A percentile compares a stretch with the other conserved stretches of the same genome.
Evolutionary conservation across 768 basidiomycete species (phyloP).

Genomic region (Termitomyces sp.): DNA sequence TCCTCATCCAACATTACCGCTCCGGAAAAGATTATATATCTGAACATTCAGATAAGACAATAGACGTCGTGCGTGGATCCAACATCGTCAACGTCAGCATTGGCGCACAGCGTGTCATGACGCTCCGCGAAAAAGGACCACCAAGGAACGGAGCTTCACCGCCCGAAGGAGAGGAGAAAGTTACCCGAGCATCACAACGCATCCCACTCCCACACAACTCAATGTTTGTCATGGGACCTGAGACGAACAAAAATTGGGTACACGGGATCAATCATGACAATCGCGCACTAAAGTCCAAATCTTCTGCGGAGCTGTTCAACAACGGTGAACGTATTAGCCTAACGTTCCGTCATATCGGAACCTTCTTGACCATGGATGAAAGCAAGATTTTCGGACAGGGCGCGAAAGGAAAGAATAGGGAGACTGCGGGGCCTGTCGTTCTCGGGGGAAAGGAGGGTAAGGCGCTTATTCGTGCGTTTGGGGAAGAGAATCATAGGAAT

Average conservation of each 20-base stretch:
- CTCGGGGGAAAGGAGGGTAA: constrained; percentile 42
- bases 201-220: constrained; percentile 77
- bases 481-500: constrained; percentile 64
- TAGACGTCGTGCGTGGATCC: constrained; percentile 71
- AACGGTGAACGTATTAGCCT: constrained; percentile 69
- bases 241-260: constrained; percentile 70
- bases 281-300: constrained; percentile 49
- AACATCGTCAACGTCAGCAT: constrained; percentile 78
- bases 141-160: constrained; percentile 8
- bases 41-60: constrained; percentile 83
- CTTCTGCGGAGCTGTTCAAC: constrained; percentile 41
- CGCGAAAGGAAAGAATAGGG: constrained; percentile 54
- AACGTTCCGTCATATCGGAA: constrained; percentile 76
- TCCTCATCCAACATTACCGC: constrained; percentile 78
- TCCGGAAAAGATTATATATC: constrained; percentile 78
- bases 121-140: constrained; percentile 58
- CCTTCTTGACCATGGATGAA: constrained; percentile 53
- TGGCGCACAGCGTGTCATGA: constrained; percentile 75
- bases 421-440: constrained; percentile 48
- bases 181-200: constrained; percentile 37
- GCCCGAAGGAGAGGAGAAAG: neutral
- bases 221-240: constrained; percentile 73
- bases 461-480: constrained; percentile 57
- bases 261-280: constrained; percentile 78
- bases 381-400: constrained; percentile 68